Conservation (phyloP, 768 basidiomycete species). For the Hygrocybe coccinea region DNA sequence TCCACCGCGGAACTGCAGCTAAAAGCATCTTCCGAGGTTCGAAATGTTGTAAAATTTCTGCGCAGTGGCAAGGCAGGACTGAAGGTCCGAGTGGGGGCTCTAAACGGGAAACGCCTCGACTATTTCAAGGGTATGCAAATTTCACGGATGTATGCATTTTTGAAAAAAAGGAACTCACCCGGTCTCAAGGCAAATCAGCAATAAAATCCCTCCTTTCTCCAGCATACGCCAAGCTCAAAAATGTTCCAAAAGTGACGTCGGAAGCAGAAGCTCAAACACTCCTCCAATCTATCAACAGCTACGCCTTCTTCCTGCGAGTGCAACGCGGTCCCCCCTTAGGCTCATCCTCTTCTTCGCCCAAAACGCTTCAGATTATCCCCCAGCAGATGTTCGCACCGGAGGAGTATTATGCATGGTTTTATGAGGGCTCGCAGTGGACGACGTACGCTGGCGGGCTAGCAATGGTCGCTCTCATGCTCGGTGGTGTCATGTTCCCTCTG, state of each 20-base stretch:
- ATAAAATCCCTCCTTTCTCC: conserved; percentile 89
- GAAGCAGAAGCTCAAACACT: conserved; percentile 72
- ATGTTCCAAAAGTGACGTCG: conserved; percentile 63
- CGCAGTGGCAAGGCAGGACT: conserved; percentile 82
- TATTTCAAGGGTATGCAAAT: conserved; percentile 90
- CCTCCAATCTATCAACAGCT: conserved; percentile 68
- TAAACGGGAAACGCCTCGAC: conserved; percentile 92
- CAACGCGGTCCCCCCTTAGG: conserved; percentile 68
- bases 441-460: conserved; percentile 85
- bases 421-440: conserved; percentile 90
- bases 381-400: conserved; percentile 75
- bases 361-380: conserved; percentile 71
- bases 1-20: conserved; percentile 67
- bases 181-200: conserved; percentile 75
- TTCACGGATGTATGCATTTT: neutral
- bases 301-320: conserved; percentile 89
- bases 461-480: conserved; percentile 92
- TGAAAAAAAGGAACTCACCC: neutral
- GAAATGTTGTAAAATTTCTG: conserved; percentile 81
- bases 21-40: conserved; percentile 73
- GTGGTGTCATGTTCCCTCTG: conserved; percentile 97
- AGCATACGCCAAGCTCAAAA: conserved; percentile 84
- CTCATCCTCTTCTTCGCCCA: conserved; percentile 70
- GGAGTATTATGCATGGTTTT: conserved; percentile 95
- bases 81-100: conserved; percentile 82